Conservation (phyloP, 371 early-diverging fungal genomes). For the Mucor plumbeus region DNA sequence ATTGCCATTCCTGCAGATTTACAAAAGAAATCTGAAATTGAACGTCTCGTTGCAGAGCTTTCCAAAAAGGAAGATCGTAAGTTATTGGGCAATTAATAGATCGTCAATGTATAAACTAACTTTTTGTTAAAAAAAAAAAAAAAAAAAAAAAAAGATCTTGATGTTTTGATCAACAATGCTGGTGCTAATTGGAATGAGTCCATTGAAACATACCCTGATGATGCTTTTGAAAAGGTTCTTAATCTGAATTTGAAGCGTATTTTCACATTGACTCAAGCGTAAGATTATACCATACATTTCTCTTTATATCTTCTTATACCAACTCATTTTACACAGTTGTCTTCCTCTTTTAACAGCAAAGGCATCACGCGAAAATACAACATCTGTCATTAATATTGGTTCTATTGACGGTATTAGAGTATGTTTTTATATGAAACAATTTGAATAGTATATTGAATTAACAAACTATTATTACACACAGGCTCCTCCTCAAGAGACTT, state of each 20-base stretch:
- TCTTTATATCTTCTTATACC: too few species aligned
- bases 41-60: slow-evolving; percentile 64
- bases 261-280: slow-evolving; percentile 83
- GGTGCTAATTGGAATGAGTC: slow-evolving; percentile 72
- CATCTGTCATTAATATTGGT: slow-evolving; percentile 66
- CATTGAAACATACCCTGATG: slow-evolving; percentile 66
- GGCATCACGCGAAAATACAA: slow-evolving; percentile 49
- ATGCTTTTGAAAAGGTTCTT: slow-evolving; percentile 76
- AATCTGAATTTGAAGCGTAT: slow-evolving; percentile 85
- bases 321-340: slow-evolving; percentile 38
- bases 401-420: slow-evolving; percentile 75
- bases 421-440: not conserved
- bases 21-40: slow-evolving; percentile 59
- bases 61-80: slow-evolving; percentile 64
- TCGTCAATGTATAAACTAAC: not conserved
- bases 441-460: not conserved
- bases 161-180: slow-evolving; percentile 86
- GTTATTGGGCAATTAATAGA: not conserved
- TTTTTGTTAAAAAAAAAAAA: too few species aligned
- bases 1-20: slow-evolving; percentile 82
- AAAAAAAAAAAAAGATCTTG: too few species aligned
- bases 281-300: slow-evolving; percentile 11
- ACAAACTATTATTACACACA: not conserved
- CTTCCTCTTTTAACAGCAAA: slow-evolving; percentile 75
- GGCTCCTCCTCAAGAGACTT: slow-evolving; percentile 61